Conservation (phyloP, 768 basidiomycete genomes). For the Termitomyces sp. region DNA sequence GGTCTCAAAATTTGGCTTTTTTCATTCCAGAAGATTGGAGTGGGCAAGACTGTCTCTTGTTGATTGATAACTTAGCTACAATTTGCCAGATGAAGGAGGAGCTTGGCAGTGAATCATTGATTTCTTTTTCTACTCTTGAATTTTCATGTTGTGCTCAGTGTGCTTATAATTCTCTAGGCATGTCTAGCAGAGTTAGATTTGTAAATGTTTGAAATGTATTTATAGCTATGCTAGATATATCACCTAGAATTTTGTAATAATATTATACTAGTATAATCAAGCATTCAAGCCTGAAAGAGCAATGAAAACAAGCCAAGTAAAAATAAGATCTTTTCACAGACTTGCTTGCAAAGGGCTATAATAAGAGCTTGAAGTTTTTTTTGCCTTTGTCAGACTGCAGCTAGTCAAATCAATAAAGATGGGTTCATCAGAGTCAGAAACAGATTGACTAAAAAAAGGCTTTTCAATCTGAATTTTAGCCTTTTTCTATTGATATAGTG, state of each 20-base stretch:
- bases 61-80: conserved; percentile 13
- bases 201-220: background rate
- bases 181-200: background rate
- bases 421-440: background rate
- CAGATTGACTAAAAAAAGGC: too few relatives aligned
- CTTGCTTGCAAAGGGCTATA: too few relatives aligned
- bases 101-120: conserved; percentile 23
- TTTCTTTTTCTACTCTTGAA: conserved; percentile 24
- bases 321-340: too few relatives aligned
- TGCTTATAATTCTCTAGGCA: background rate
- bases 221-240: background rate
- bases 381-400: too few relatives aligned
- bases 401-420: background rate
- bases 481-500: background rate
- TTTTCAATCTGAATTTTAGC: background rate
- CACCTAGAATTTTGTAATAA: too few relatives aligned
- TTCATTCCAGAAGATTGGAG: conserved; percentile 18
- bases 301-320: too few relatives aligned
- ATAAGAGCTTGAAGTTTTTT: too few relatives aligned
- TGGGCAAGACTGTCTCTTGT: conserved; percentile 21
- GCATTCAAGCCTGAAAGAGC: too few relatives aligned
- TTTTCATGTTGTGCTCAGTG: conserved; percentile 12
- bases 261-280: too few relatives aligned
- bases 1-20: conserved; percentile 27
- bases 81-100: conserved; percentile 22